A percentile compares a stretch with the other conserved stretches of the same genome.
These are phyloP conservation scores for Pseudonitzschia delicatissima DNA, from an alignment of 108 stramenopile genomes.

Conservation along the genomic window DNA sequence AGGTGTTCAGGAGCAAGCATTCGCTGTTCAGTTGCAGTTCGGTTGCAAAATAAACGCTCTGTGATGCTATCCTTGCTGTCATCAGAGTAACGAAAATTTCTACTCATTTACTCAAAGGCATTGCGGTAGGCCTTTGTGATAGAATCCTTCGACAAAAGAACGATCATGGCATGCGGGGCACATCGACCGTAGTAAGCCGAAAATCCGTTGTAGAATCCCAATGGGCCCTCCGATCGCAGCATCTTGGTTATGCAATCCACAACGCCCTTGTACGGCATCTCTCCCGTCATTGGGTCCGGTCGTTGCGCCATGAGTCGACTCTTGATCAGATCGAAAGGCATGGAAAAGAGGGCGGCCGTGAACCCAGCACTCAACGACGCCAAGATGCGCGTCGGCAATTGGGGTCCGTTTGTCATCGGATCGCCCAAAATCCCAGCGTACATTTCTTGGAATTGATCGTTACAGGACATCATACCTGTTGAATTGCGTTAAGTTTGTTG, in stretches of 20 bases:
- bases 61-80: neutral
- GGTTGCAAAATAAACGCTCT: neutral
- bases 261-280: slow-evolving; percentile 90
- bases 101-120: slow-evolving; percentile 38
- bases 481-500: neutral
- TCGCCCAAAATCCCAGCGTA: slow-evolving; percentile 69
- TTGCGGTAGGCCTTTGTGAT: slow-evolving; percentile 80
- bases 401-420: slow-evolving; percentile 79
- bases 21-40: too few species aligned
- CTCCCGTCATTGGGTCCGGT: slow-evolving; percentile 78
- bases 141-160: slow-evolving; percentile 92
- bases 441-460: slow-evolving; percentile 96
- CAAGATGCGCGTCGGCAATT: slow-evolving; percentile 81
- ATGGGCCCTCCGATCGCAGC: slow-evolving; percentile 79
- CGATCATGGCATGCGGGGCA: slow-evolving; percentile 99
- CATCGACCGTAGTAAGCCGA: slow-evolving; percentile 96
- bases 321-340: slow-evolving; percentile 98
- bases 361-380: slow-evolving; percentile 87
- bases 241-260: slow-evolving; percentile 85
- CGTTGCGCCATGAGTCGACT: slow-evolving; percentile 92
- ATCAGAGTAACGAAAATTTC: too few species aligned
- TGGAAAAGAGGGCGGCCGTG: slow-evolving; percentile 90
- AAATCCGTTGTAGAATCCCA: slow-evolving; percentile 95
- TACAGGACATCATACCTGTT: slow-evolving; percentile 93
- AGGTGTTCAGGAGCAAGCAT: too few species aligned